Conservation (phyloP, 306 rosid species). For the Begonia loranthoides region DNA sequence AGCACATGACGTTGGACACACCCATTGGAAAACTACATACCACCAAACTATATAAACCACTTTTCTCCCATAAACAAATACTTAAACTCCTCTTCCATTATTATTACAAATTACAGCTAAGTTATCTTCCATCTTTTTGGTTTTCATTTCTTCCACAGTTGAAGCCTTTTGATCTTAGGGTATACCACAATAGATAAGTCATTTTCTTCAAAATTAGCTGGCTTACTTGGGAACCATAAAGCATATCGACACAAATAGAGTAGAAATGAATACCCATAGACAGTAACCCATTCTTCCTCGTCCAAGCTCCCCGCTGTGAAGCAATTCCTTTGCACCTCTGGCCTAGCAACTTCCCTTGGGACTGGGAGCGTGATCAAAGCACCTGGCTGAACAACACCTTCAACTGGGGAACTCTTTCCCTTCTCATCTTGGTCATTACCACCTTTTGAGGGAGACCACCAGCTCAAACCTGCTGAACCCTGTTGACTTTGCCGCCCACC, state of each 20-base stretch:
- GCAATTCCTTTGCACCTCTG: slow-evolving; percentile 63
- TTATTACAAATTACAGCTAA: no score
- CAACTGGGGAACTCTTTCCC: slow-evolving; percentile 84
- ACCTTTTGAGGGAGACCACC: slow-evolving; percentile 81
- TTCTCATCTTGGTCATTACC: slow-evolving; percentile 66
- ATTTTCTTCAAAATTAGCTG: no score
- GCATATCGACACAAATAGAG: no score
- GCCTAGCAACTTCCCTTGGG: slow-evolving; percentile 85
- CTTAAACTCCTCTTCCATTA: no score
- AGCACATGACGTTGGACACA: background rate
- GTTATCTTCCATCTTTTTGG: no score
- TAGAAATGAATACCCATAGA: slow-evolving; percentile 52
- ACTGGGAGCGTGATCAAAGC: slow-evolving; percentile 84
- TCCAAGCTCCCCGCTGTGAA: slow-evolving; percentile 56
- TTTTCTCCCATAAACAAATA: no score
- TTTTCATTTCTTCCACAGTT: no score
- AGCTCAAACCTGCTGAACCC: slow-evolving; percentile 41
- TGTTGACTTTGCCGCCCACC: slow-evolving; percentile 57
- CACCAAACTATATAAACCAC: background rate
- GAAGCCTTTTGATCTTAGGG: no score
- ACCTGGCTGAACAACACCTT: slow-evolving; percentile 85
- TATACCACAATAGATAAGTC: no score
- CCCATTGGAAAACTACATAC: background rate
- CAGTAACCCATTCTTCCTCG: slow-evolving; percentile 96
- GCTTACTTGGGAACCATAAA: no score